Evolutionary conservation across 495 filamentous ascomycete species (phyloP), one percentile per base, ranked within the genome.

Genomic region (Trichoderma reesei): DNA sequence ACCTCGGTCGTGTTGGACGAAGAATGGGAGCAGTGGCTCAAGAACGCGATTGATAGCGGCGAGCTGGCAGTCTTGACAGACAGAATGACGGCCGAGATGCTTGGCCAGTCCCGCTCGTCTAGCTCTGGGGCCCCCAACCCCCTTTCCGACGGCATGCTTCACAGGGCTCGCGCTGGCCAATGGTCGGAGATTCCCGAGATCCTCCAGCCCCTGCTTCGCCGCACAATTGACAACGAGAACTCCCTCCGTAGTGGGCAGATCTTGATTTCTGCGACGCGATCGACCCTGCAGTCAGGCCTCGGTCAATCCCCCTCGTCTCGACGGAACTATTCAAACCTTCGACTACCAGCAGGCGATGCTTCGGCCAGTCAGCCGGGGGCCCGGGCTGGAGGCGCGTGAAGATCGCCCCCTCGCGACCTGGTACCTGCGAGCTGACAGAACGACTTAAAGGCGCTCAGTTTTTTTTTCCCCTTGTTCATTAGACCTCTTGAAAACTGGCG

Each of bases 11-110:
- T 84, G 26, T 79, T 91, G 41, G 89, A 95, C 68, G 85, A 88
- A 63, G 88, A 89, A 65, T 93, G 86, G 86, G 90, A 94, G 72
- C 88, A 90, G 73, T 94, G 88, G 87, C 72, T 94, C 41, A 92
- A 92, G 72, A 89, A 91, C 68, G 86, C 86, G 56, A 84, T 87
- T 39, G 90, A 93, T 61, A 74, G 76, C 10, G 82, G 82, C 62
- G 76, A 80, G 64, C 68, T 84, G 16, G 75, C 77, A 31, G 72
- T 76, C 59, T 72, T 75, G 18, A 71, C 75, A 13, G 75, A 76
- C 37, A 76, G 76, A 65, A 73, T 74, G 33, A 68, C 76, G 16
- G 75, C 75, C 31, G 77, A 76, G 64, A 74, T 73, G 31, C 68
- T 72, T 18, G 70, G 70, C 7, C 66, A 67, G 44, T 69, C 63